Evolutionary conservation across 257 asterid species (phyloP).

Genomic region (Misopates orontium): DNA sequence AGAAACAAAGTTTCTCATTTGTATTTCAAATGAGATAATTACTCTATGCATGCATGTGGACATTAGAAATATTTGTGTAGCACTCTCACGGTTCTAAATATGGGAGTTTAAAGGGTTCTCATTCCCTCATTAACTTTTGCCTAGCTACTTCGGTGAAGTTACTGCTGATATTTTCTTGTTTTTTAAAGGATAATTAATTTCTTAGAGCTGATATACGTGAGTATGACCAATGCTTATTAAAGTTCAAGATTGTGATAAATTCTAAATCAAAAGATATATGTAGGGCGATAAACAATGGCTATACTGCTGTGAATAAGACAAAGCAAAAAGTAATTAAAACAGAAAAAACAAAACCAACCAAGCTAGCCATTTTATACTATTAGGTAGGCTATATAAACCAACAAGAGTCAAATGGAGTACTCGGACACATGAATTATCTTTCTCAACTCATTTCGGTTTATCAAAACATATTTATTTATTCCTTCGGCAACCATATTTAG

Average conservation of each 20-base stretch:
- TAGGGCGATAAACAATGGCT: neutral
- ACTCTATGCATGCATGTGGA: too few species aligned
- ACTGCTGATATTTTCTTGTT: neutral
- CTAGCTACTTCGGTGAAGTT: neutral
- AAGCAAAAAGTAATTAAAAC: too few species aligned
- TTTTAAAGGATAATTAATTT: constrained; percentile 1
- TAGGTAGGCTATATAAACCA: too few species aligned
- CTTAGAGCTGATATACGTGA: neutral
- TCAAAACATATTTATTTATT: too few species aligned
- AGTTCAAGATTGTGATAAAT: neutral
- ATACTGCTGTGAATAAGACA: too few species aligned
- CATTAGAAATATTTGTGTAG: too few species aligned
- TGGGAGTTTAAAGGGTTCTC: constrained; percentile 3
- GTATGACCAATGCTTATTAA: neutral
- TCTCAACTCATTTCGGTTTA: too few species aligned
- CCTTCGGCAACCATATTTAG: too few species aligned
- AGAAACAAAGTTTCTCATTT: neutral
- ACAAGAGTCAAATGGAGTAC: too few species aligned
- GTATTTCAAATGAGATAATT: neutral
- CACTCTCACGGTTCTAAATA: neutral
- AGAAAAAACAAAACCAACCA: too few species aligned
- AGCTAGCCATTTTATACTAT: too few species aligned
- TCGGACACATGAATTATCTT: too few species aligned
- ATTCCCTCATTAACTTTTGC: neutral
- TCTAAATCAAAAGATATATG: neutral